Base-by-base conservation (phyloP, 2,329 filamentous ascomycete species). In the Phoma herbarum region DNA sequence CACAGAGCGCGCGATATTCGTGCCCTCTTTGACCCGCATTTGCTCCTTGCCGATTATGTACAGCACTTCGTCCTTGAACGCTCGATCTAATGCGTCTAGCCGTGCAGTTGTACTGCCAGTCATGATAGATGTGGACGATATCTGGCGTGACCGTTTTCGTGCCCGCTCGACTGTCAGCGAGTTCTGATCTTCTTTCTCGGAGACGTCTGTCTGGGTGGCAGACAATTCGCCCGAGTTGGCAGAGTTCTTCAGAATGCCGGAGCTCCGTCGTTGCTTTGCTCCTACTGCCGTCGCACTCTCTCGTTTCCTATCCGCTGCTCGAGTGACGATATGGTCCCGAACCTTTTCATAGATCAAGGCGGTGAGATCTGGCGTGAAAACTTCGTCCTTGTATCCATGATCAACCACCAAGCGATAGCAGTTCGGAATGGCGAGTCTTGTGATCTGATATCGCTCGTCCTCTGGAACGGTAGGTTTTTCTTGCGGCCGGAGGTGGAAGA, bases 371-470 rank as follows among this genome's bases (percentile, higher is more conserved):
- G 85, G 85, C 0, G 85, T 88, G 44, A 92, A 82, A 26, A 91
- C 84, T 61, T 89, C 84, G 65, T 93, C 90, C 75, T 85, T 89
- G 73, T 90, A 93, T 1, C 90, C 90, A 68, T 92, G 88, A 12
- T 89, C 85, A 2, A 91, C 81, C 2, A 89, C 85, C 9, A 92
- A 80, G 3, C 88, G 85, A 71, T 91, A 92, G 65, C 87, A 88
- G 29, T 87, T 84, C 0, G 86, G 85, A 18, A 90, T 75, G 0
- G 78, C 72, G 7, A 81, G 75, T 6, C 79, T 73, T 6, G 72
- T 70, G 6, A 84, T 77, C n/a, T 78, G 77, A 61, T 84, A 85
- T 1, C 83, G 77, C 8, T 85, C 78, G 2, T 81, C 80, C 2
- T 64, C 62, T 2, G 64, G 53, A 1, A 74, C 68, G 12, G 71